Conservation (phyloP, 371 early-diverging fungal genomes). For the Mucor sp. region DNA sequence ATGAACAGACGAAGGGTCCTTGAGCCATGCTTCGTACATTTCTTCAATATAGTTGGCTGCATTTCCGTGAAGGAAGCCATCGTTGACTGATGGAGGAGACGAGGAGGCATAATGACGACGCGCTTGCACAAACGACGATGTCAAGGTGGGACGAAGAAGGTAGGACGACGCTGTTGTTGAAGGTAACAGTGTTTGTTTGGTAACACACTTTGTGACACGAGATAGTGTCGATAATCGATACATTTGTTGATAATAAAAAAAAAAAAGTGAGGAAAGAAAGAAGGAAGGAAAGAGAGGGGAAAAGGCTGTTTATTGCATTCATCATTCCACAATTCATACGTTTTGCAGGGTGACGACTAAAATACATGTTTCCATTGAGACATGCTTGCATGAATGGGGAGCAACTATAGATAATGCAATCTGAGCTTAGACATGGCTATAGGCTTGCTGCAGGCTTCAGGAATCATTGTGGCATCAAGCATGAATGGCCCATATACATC, state of each 20-base stretch:
- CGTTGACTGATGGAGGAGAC: constrained; percentile 6
- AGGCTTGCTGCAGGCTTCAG: not conserved
- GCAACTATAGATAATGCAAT: too few relatives aligned
- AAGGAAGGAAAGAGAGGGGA: not conserved
- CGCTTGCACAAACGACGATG: constrained; percentile 15
- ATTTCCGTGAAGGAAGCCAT: constrained; percentile 64
- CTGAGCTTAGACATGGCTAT: too few relatives aligned
- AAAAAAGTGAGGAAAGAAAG: constrained; percentile 1
- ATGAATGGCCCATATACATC: not conserved
- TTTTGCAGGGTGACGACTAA: not conserved
- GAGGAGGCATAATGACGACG: not conserved
- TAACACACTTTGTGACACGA: constrained; percentile 21
- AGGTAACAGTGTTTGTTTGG: constrained; percentile 16
- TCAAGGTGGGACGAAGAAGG: constrained; percentile 26
- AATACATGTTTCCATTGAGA: not conserved
- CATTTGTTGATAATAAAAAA: constrained; percentile 20
- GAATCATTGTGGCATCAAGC: not conserved
- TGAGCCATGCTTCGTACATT: constrained; percentile 92
- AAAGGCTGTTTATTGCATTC: not conserved
- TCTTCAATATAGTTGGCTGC: constrained; percentile 90
- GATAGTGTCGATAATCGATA: constrained; percentile 33
- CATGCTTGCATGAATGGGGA: not conserved
- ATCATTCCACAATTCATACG: not conserved
- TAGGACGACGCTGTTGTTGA: constrained; percentile 16
- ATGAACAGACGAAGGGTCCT: constrained; percentile 95